Evolutionary conservation across 805 yeast genomes (phyloP), one percentile per base, ranked within the genome.

Genomic region (Hanseniaspora hatyaiensis): DNA sequence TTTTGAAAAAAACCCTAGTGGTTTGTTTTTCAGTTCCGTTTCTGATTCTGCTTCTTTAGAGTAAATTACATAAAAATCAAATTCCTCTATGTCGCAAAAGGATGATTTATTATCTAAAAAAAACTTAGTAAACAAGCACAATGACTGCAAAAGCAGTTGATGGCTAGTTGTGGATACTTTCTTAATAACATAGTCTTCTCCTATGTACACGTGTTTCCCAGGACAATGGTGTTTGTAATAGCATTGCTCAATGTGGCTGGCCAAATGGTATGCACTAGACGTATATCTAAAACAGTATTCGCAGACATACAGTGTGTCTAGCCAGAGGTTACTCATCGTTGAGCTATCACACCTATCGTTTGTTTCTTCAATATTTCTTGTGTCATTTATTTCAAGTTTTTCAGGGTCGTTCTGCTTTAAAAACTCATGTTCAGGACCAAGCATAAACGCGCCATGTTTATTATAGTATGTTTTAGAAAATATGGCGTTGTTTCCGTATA

Each of bases 1-100:
- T 55, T 84, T 83, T 12, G 96, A 87, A 58, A 86, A 92, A 59
- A 86, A 92, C 1, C 96, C 98, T 80, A 88, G 79, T 1, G 89
- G 88, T 45, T 65, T 60, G 54, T 64, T 53, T 51, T 68, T 44
- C 43, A 33, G 12, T 2, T 24, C 19, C 11, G 26, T 12, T 18
- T 15, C 24, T 15, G n/a, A 19, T 11, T 28, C 29, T 11, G 16
- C 20, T 29, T 57, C 66, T 1, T 61, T 62, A 22, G 82, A 80
- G 59, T 80, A 84, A 2, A 79, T 67, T 23, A 86, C 71, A 60
- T 78, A 92, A 61, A 86, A 85, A 52, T 83, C 88, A 62, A 82
- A 89, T 48, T 74, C 73, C 31, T 82, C 88, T 3, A 86, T 76
- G 31, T 78, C 73, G 64, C 82, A 89, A 61, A 78, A 85, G 28